Conservation (phyloP, 345 rosid genomes). For the Populus tremula region DNA sequence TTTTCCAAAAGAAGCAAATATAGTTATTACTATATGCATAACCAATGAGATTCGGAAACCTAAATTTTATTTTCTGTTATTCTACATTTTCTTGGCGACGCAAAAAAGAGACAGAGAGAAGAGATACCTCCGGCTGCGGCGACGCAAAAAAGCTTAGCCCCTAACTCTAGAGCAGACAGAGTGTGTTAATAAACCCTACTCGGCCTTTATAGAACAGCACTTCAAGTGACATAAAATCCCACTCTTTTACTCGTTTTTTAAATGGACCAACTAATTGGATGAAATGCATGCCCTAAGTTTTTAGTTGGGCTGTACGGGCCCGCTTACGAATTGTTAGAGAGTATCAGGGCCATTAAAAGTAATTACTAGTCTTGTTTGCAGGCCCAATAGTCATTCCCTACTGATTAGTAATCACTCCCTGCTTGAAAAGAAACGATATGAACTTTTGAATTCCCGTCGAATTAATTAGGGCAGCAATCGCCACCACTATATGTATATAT, state of each 20-base stretch:
- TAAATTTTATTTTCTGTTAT: neutral
- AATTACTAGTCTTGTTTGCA: too few species aligned
- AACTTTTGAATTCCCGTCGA: neutral
- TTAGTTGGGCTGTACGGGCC: neutral
- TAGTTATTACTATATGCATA: neutral
- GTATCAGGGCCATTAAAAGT: neutral
- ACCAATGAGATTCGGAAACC: neutral
- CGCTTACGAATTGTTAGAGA: neutral
- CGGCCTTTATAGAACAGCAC: neutral
- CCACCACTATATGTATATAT: neutral
- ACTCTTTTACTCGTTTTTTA: neutral
- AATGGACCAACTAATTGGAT: neutral
- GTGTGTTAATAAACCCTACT: constrained; percentile 12
- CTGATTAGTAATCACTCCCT: neutral
- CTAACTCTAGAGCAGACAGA: neutral
- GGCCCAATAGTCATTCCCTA: too few species aligned
- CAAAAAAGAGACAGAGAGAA: neutral
- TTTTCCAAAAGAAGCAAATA: neutral
- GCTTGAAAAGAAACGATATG: neutral
- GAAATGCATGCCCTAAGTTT: neutral
- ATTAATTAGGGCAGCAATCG: neutral
- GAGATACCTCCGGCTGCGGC: constrained; percentile 26
- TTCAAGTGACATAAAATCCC: neutral
- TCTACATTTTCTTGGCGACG: neutral
- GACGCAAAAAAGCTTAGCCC: neutral